Percentiles rank a stretch among this genome's conserved stretches.
Conservation (phyloP, 805 yeast genomes). For the Zygosaccharomyces bailii region DNA sequence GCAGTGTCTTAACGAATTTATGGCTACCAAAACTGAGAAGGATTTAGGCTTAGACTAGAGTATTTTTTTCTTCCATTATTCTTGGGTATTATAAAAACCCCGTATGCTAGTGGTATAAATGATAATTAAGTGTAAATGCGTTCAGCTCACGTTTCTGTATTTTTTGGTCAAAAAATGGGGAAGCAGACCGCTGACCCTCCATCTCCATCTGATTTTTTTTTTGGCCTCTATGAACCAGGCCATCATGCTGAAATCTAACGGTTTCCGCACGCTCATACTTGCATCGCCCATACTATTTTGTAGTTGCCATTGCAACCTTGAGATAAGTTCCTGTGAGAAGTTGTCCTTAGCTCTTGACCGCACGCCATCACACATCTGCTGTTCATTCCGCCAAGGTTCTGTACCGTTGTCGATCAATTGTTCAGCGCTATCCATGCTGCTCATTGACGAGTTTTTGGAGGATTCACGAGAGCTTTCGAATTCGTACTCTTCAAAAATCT, state of each 20-base stretch:
- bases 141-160: constrained; percentile 1
- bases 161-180: constrained; percentile 34
- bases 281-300: constrained; percentile 7
- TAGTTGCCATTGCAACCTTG: constrained; percentile 34
- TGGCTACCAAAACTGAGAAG: constrained; percentile 11
- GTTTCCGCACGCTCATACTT: background rate
- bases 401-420: constrained; percentile 14
- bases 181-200: constrained; percentile 47
- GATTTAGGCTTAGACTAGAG: constrained; percentile 21
- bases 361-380: background rate
- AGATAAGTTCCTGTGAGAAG: constrained; percentile 36
- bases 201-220: constrained; percentile 47
- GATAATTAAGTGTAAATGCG: background rate
- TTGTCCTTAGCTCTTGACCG: constrained; percentile 9
- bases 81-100: constrained; percentile 1
- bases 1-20: constrained; percentile 19
- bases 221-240: constrained; percentile 39
- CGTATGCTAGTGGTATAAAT: constrained; percentile 4
- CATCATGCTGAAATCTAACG: constrained; percentile 23
- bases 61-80: background rate
- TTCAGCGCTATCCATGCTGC: constrained; percentile 16
- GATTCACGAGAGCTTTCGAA: constrained; percentile 30
- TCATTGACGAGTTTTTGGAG: constrained; percentile 14
- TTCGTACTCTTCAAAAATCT: constrained; percentile 40
- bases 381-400: background rate